phyloP scores from a whole-genome alignment of 345 rosid genomes.

The Abelmoschus esculentus region DNA sequence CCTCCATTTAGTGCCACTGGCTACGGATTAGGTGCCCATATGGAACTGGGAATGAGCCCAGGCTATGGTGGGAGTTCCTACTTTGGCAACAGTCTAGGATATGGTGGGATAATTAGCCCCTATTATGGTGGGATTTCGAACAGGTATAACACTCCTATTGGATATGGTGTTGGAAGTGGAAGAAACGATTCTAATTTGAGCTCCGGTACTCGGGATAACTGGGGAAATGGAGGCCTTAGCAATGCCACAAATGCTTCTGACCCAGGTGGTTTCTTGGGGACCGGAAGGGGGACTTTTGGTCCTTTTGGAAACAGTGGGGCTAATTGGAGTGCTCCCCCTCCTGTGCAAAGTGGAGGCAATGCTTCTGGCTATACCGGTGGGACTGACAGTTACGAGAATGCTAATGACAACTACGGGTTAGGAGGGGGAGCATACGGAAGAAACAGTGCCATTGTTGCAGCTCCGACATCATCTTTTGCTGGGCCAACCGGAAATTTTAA shows the following conservation, averaged over 20 bases:
- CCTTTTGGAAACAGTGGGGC: conserved; percentile 39
- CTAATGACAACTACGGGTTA: conserved; percentile 34
- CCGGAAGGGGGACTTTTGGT: conserved; percentile 33
- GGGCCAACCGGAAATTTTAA: conserved; percentile 49
- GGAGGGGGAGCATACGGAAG: conserved; percentile 52
- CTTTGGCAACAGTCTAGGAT: conserved; percentile 53
- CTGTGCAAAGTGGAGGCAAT: conserved; percentile 36
- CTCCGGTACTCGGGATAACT: conserved; percentile 51
- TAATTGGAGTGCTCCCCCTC: conserved; percentile 56
- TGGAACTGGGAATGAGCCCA: conserved; percentile 59
- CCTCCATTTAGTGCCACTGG: conserved; percentile 47
- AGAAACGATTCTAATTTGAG: conserved; percentile 54
- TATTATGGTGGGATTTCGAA: conserved; percentile 49
- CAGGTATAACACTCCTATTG: conserved; percentile 65
- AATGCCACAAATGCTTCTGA: conserved; percentile 31
- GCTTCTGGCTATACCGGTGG: conserved; percentile 31
- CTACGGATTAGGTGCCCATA: conserved; percentile 58
- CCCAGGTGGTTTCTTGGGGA: conserved; percentile 38
- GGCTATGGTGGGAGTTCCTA: conserved; percentile 51
- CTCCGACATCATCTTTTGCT: conserved; percentile 48
- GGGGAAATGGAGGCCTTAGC: conserved; percentile 70
- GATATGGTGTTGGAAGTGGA: conserved; percentile 42
- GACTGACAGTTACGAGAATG: conserved; percentile 29
- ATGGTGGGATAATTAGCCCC: conserved; percentile 53
- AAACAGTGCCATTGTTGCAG: conserved; percentile 36